Evolutionary conservation across 2,329 filamentous ascomycete genomes (phyloP).

Genomic region (Leptographium radiaticola): DNA sequence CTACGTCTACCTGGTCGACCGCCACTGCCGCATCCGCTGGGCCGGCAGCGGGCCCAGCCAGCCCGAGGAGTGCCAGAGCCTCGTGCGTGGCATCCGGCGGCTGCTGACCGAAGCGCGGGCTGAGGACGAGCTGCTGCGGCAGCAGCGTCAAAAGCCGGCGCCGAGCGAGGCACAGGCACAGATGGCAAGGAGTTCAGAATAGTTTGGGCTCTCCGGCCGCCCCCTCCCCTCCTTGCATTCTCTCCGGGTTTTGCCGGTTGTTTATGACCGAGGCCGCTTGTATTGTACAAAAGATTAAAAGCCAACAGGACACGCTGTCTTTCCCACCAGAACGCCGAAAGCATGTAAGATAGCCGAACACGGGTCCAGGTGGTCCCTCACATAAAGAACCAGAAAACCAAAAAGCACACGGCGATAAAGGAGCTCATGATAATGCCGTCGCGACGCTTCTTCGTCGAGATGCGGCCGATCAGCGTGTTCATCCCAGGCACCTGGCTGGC

Average conservation of each 20-base stretch:
- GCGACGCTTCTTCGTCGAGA: conserved; percentile 86
- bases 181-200: neutral
- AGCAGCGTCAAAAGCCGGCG: neutral
- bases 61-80: conserved; percentile 50
- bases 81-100: conserved; percentile 51
- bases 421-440: conserved; percentile 86
- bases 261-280: neutral
- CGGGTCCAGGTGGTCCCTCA: conserved; percentile 20
- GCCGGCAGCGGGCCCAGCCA: conserved; percentile 66
- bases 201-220: no score
- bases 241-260: no score
- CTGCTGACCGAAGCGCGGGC: conserved; percentile 30
- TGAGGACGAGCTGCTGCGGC: neutral
- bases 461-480: conserved; percentile 81
- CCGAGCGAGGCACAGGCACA: neutral
- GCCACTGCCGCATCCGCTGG: conserved; percentile 83
- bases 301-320: neutral
- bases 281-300: neutral
- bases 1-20: conserved; percentile 84
- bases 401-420: conserved; percentile 85
- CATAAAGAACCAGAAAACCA: conserved; percentile 70
- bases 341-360: neutral
- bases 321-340: neutral
- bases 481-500: conserved; percentile 87
- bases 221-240: no score